Evolutionary conservation across 2,329 filamentous ascomycete genomes (phyloP).

Genomic region (Sporothrix globosa): DNA sequence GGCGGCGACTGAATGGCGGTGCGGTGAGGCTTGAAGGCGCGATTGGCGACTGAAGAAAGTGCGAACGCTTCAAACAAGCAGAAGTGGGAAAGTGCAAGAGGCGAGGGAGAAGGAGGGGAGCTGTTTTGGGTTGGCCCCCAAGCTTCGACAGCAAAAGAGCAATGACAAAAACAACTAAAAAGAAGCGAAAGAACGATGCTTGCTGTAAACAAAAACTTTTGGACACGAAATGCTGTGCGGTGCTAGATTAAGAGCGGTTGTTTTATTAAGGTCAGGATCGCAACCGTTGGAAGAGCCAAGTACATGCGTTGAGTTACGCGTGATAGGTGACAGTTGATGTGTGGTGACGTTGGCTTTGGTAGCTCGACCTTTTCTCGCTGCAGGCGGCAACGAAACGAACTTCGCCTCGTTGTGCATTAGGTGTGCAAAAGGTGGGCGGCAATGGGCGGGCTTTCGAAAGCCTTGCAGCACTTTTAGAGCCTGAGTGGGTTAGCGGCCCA

Average conservation of each 20-base stretch:
- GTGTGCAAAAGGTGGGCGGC: neutral
- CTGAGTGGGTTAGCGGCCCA: neutral
- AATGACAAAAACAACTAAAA: neutral
- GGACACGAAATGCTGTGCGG: neutral
- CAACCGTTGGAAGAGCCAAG: neutral
- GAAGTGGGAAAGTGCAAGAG: neutral
- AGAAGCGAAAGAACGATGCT: neutral
- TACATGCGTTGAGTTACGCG: neutral
- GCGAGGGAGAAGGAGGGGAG: neutral
- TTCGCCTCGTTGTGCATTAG: neutral
- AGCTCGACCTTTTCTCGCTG: neutral
- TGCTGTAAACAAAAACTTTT: neutral
- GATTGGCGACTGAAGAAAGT: neutral
- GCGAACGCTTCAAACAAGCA: neutral
- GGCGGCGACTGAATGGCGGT: neutral
- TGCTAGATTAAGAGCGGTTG: neutral
- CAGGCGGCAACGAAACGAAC: constrained; percentile 17
- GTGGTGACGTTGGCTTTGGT: constrained; percentile 26
- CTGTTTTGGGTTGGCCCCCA: constrained; percentile 5
- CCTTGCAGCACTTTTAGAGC: neutral
- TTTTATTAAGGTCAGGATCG: neutral
- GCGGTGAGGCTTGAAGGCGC: neutral
- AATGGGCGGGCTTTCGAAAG: constrained; percentile 9
- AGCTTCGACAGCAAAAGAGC: constrained; percentile 6
- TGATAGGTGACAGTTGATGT: constrained; percentile 4